Base-by-base conservation (phyloP, 106 monocot genomes). In the Gastrodia elata region DNA sequence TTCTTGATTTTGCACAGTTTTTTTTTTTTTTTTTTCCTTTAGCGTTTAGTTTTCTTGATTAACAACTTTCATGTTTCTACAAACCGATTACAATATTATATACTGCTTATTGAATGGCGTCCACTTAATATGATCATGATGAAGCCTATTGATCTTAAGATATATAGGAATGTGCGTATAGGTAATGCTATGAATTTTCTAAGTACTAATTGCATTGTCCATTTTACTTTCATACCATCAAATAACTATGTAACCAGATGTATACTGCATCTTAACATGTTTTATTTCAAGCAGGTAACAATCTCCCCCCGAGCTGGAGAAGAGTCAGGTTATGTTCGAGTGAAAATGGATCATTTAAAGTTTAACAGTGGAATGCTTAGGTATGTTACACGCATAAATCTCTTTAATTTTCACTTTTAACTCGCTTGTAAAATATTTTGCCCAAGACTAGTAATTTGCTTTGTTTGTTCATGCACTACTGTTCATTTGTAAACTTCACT, bases 241-340 rank as follows among this genome's bases (percentile, higher is more conserved):
- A 67, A 37, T 67, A 67, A 30, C 2, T 6, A 56, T 5, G n/a
- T 5, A 56, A 56, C n/a, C n/a, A n/a, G n/a, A n/a, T 59, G 0
- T 59, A 5, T 6, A 59, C 28, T 59, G 28, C 30, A 28, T 61
- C 61, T 36, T 28, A n/a, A 28, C 28, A 13, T 74, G 13, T 58
- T 26, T 82, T 69, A 39, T 57, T 82, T 28, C 7, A 28, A 65
- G 30, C 59, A 93, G 93, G 76, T 93, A 5, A 93, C 89, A 5
- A 89, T 93, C 73, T 76, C 93, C 73, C 93, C 93, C 80, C 84
- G 93, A 79, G 92, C 93, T 87, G 93, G 93, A n/a, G 84, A 87
- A 80, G 89, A 93, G 75, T 71, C 89, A 79, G 93, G 93, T 10
- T 93, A 93, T 80, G 87, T 87, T 30, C 83, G 89, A 73, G 87